Evolutionary conservation across 805 yeast genomes (phyloP).

Genomic region (Ogataea thermomethanolica): DNA sequence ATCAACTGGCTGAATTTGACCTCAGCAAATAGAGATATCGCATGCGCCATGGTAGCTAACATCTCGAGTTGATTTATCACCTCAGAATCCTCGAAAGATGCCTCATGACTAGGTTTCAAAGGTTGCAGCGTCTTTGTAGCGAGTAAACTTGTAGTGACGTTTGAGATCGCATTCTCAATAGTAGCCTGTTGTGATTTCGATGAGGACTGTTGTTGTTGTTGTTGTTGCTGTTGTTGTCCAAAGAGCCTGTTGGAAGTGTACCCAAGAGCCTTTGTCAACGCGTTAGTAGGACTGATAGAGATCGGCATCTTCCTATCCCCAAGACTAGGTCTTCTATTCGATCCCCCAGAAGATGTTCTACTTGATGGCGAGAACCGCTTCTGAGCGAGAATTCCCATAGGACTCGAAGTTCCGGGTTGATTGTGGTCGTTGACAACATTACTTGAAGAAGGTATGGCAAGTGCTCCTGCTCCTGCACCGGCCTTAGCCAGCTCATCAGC

Average conservation of each 20-base stretch:
- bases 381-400: slow-evolving; percentile 25
- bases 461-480: slow-evolving; percentile 46
- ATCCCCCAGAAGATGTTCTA: slow-evolving; percentile 45
- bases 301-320: slow-evolving; percentile 64
- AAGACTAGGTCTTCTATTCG: slow-evolving; percentile 55
- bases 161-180: slow-evolving; percentile 18
- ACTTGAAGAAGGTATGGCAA: slow-evolving; percentile 29
- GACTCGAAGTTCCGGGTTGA: neutral
- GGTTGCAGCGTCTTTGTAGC: slow-evolving; percentile 24
- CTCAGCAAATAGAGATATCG: slow-evolving; percentile 83
- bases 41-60: slow-evolving; percentile 86
- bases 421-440: neutral
- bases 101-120: slow-evolving; percentile 23
- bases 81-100: slow-evolving; percentile 32
- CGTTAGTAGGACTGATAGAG: slow-evolving; percentile 78
- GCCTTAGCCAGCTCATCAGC: slow-evolving; percentile 82
- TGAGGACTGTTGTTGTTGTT: slow-evolving; percentile 6
- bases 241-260: slow-evolving; percentile 85
- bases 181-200: slow-evolving; percentile 4
- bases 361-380: slow-evolving; percentile 38
- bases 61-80: slow-evolving; percentile 56
- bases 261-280: slow-evolving; percentile 81
- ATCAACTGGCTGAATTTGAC: slow-evolving; percentile 82
- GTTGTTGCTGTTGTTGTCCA: slow-evolving; percentile 40
- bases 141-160: slow-evolving; percentile 15